A percentile compares a stretch with the other conserved stretches of the same genome.
phyloP scores from a whole-genome alignment of 805 yeast genomes.

The Wickerhamiella nectarea region DNA sequence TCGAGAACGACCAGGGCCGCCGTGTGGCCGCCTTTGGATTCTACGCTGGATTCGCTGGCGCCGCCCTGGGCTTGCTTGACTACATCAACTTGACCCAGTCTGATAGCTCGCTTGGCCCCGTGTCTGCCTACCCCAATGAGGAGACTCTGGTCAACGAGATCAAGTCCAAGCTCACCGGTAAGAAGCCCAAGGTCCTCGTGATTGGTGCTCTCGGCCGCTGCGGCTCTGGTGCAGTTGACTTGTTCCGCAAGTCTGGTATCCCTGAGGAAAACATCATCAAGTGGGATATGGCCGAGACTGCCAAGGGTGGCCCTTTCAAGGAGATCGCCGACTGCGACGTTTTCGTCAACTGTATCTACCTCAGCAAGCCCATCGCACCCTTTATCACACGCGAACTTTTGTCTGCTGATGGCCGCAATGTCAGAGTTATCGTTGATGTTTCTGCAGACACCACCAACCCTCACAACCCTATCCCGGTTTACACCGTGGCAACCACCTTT shows the following conservation, averaged over 20 bases:
- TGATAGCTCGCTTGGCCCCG: conserved; percentile 59
- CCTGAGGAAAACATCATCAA: conserved; percentile 71
- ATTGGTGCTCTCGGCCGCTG: conserved; percentile 98
- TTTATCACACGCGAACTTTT: conserved; percentile 60
- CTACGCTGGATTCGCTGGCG: conserved; percentile 99
- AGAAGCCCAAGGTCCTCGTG: conserved; percentile 61
- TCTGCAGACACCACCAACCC: conserved; percentile 98
- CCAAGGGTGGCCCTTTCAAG: conserved; percentile 91
- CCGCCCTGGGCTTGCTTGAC: conserved; percentile 86
- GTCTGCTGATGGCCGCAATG: conserved; percentile 50
- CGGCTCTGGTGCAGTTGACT: conserved; percentile 91
- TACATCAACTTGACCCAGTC: conserved; percentile 80
- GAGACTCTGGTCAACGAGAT: conserved; percentile 58
- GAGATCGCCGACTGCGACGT: conserved; percentile 81
- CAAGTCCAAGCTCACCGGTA: conserved; percentile 42
- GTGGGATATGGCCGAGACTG: conserved; percentile 97
- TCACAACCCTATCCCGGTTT: conserved; percentile 94
- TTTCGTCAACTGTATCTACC: conserved; percentile 90
- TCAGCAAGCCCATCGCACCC: conserved; percentile 88
- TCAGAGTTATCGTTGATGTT: conserved; percentile 90
- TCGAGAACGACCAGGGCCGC: conserved; percentile 89
- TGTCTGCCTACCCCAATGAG: conserved; percentile 75
- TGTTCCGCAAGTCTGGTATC: conserved; percentile 69
- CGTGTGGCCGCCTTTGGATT: conserved; percentile 99
- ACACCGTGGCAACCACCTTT: conserved; percentile 79